These are phyloP conservation scores for Carex parvula DNA, from an alignment of 176 grass and related monocot genomes.

Conservation along the genomic window DNA sequence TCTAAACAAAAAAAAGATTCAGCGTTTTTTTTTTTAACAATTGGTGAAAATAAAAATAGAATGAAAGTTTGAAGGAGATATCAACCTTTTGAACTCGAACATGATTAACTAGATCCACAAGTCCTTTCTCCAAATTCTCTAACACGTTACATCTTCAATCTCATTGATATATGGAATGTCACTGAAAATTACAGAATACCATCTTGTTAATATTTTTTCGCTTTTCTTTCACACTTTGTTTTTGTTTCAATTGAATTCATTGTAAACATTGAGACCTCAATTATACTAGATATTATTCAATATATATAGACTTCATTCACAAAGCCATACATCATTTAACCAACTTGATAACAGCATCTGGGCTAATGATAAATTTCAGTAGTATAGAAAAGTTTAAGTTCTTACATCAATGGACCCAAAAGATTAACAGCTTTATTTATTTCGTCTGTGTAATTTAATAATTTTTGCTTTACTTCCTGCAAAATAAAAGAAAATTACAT, in stretches of 20 bases:
- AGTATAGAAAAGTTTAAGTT: background rate
- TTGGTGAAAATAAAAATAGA: background rate
- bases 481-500: background rate
- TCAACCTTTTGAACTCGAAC: background rate
- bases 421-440: background rate
- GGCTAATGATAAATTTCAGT: background rate
- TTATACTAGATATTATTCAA: background rate
- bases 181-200: conserved; percentile 1
- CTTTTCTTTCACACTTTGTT: background rate
- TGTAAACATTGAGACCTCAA: background rate
- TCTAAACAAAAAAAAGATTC: background rate
- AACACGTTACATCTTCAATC: background rate
- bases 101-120: background rate
- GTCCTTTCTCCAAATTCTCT: background rate
- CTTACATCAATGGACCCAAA: conserved; percentile 21
- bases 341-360: background rate
- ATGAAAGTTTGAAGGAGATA: background rate
- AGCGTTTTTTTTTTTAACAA: background rate
- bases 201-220: background rate
- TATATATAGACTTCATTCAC: background rate
- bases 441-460: background rate
- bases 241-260: background rate
- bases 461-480: background rate
- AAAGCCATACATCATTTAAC: background rate
- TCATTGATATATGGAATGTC: conserved; percentile 3